phyloP scores from a whole-genome alignment of 139 green algal genomes.

The Pleodorina starrii region DNA sequence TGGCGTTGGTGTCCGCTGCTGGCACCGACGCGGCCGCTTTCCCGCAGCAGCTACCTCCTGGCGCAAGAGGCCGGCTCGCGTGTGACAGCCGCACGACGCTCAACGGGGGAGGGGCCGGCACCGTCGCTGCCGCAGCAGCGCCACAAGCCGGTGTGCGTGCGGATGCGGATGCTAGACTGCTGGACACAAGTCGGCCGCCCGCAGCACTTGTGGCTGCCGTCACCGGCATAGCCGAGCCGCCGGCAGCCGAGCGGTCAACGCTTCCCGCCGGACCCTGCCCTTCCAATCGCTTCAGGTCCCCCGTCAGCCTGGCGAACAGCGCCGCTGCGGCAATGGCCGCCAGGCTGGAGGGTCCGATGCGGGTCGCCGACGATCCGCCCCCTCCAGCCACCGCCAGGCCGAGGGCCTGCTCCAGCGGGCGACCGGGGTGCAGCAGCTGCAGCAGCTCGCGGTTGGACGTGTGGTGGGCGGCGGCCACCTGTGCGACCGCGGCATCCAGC shows the following conservation, averaged over 20 bases:
- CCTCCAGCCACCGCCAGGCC: background rate
- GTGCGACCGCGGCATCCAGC: background rate
- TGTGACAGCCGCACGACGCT: too few species aligned
- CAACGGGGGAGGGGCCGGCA: too few species aligned
- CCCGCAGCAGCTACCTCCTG: background rate
- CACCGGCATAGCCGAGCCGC: too few species aligned
- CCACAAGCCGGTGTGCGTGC: too few species aligned
- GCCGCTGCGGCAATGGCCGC: conserved; percentile 2
- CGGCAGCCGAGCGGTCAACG: too few species aligned
- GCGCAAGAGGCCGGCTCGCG: too few species aligned
- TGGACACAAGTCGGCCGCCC: too few species aligned
- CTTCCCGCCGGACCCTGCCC: too few species aligned
- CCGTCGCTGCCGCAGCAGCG: too few species aligned
- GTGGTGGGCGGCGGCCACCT: conserved; percentile 18
- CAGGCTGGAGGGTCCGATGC: background rate
- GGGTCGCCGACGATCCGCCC: background rate
- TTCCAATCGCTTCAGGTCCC: background rate
- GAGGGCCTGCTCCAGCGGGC: background rate
- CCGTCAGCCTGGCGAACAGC: background rate
- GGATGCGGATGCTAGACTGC: too few species aligned
- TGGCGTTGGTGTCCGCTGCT: background rate
- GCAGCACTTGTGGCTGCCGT: too few species aligned
- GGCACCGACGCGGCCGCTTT: background rate
- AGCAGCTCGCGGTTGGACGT: conserved; percentile 14
- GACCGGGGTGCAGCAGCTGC: conserved; percentile 25